Conservation (phyloP, 495 filamentous ascomycete species). For the Platismatia glauca region DNA sequence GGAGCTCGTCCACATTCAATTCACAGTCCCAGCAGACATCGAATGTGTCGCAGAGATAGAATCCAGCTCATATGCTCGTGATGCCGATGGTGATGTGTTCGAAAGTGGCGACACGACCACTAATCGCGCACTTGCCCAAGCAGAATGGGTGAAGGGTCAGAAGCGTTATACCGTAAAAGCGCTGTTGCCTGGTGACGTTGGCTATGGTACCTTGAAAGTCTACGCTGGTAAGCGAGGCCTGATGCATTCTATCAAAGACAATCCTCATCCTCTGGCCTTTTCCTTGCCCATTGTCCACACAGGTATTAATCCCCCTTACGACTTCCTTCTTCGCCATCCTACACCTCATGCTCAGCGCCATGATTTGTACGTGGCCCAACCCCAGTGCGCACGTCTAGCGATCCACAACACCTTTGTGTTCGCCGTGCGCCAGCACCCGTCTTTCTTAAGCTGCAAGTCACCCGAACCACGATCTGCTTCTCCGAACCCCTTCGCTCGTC, state of each 20-base stretch:
- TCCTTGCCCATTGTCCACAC: constrained; percentile 85
- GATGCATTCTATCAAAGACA: constrained; percentile 92
- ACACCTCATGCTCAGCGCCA: constrained; percentile 95
- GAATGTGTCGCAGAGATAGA: constrained; percentile 94
- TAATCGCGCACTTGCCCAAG: constrained; percentile 81
- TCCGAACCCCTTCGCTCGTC: constrained; percentile 62
- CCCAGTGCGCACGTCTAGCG: constrained; percentile 77
- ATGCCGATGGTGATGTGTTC: constrained; percentile 84
- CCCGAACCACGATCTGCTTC: constrained; percentile 50
- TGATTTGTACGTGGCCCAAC: constrained; percentile 92
- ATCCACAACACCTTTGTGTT: constrained; percentile 98
- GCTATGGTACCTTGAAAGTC: constrained; percentile 79
- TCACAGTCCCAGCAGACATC: constrained; percentile 78
- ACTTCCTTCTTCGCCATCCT: constrained; percentile 86
- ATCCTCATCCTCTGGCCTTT: constrained; percentile 83
- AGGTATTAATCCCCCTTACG: constrained; percentile 86
- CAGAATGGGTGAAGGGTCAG: constrained; percentile 76
- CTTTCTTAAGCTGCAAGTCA: constrained; percentile 43
- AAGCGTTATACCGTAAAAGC: constrained; percentile 93
- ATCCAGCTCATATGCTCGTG: constrained; percentile 64
- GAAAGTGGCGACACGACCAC: constrained; percentile 76
- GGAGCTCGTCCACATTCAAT: constrained; percentile 82
- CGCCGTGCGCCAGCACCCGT: constrained; percentile 83
- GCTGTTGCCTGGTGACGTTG: constrained; percentile 80
- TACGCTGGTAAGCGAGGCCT: constrained; percentile 90